Base-by-base conservation (phyloP, 73 alveolate genomes). In the Tetrahymena elliotti region DNA sequence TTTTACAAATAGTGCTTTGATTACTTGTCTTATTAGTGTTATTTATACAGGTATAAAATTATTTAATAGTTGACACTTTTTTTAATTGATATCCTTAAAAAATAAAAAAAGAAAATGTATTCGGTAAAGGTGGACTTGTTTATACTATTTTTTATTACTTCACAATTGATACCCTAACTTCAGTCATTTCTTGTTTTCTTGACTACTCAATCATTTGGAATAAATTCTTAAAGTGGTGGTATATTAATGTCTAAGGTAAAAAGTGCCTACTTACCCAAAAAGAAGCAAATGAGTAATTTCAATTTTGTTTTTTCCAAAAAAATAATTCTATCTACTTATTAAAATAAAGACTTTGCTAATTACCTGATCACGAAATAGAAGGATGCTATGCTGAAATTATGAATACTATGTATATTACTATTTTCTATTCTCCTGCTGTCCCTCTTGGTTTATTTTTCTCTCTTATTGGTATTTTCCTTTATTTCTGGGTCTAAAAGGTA, bases 321-420 rank as follows among this genome's bases (percentile, higher is more conserved):
- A 52, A 5, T 52, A 9, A 9, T 52, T 52, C 12, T 3, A 47
- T 47, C 6, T 68, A 68, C 33, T 68, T 68, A 27, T 24, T 24
- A 22, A 22, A 68, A 68, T 3, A 16, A 68, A 31, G 93, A 27
- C 52, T 84, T 31, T 52, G 92, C 20, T 53, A 94, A 40, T 84
- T 16, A 39, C 96, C 96, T 38, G 96, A 94, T 34, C 96, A 94
- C 38, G 93, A 38, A 24, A 94, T 94, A 36, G 96, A 94, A 83
- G 94, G 36, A 33, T 35, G 96, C 2, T 94, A 94, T 83, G 96
- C 96, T 36, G 96, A 94, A 33, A 92, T 94, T 13, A 84, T 94
- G 53, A 94, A 94, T 40, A 94, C 96, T 2, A 83, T 94, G 94
- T 83, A 94, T 83, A 93, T 94, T 5, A 53, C 96, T 24, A 83